phyloP scores from a whole-genome alignment of 176 grass and related monocot genomes.

The Cymbopogon citratus region DNA sequence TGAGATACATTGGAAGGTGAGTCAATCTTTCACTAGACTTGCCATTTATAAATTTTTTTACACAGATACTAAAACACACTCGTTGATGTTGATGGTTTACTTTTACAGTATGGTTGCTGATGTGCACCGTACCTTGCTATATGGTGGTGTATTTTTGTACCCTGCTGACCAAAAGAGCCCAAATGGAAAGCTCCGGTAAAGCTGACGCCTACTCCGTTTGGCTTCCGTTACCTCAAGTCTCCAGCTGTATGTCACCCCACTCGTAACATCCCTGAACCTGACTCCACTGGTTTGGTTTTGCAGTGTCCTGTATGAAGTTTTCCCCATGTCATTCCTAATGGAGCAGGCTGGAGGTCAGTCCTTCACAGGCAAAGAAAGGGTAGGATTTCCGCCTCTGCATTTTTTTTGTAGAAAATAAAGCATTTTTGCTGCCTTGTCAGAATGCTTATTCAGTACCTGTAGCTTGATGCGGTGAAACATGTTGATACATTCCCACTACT shows the following conservation, averaged over 20 bases:
- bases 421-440: background rate
- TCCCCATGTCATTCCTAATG: slow-evolving; percentile 98
- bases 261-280: slow-evolving; percentile 4
- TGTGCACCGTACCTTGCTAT: slow-evolving; percentile 89
- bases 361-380: slow-evolving; percentile 92
- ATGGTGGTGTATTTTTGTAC: slow-evolving; percentile 96
- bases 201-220: background rate
- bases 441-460: background rate
- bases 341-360: slow-evolving; percentile 92
- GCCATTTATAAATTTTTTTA: too few relatives aligned
- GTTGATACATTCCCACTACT: background rate
- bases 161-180: slow-evolving; percentile 95
- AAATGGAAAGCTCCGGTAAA: slow-evolving; percentile 82
- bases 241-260: background rate
- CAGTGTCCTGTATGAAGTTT: slow-evolving; percentile 98
- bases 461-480: background rate
- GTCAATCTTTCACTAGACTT: background rate
- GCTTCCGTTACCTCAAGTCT: background rate
- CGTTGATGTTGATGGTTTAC: slow-evolving; percentile 14
- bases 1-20: slow-evolving; percentile 98
- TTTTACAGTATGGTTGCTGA: slow-evolving; percentile 98
- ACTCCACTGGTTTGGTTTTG: slow-evolving; percentile 1
- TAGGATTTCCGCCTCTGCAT: background rate
- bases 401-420: background rate
- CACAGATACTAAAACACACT: background rate